These are phyloP conservation scores for Hygrocybe coccinea DNA, from an alignment of 768 basidiomycete species.

Conservation along the genomic window DNA sequence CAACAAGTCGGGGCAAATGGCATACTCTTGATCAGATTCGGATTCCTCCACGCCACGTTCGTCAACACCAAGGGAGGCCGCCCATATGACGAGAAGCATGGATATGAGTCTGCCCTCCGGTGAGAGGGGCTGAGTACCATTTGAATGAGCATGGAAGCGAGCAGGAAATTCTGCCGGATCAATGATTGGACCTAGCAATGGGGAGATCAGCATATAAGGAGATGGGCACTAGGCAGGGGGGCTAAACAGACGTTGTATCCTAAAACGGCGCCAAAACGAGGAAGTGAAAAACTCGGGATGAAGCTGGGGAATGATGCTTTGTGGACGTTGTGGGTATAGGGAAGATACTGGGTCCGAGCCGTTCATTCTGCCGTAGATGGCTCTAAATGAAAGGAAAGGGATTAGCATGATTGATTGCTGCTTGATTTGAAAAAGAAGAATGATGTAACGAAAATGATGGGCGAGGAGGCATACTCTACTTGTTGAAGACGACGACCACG, in stretches of 20 bases:
- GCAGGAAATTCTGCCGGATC: constrained; percentile 74
- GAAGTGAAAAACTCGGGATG: constrained; percentile 77
- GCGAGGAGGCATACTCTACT: constrained; percentile 81
- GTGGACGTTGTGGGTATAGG: constrained; percentile 19
- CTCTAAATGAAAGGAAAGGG: constrained; percentile 38
- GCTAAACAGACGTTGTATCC: constrained; percentile 69
- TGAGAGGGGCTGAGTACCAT: constrained; percentile 59
- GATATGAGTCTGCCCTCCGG: constrained; percentile 71
- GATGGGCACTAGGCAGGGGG: constrained; percentile 9
- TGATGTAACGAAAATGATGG: no score
- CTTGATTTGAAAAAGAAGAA: background rate
- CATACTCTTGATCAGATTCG: constrained; percentile 17
- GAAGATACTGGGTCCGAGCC: constrained; percentile 38
- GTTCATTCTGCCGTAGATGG: constrained; percentile 70
- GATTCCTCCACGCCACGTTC: constrained; percentile 59
- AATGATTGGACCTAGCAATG: constrained; percentile 72
- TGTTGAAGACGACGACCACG: constrained; percentile 77
- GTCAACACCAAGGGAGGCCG: constrained; percentile 82
- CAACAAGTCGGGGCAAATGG: background rate
- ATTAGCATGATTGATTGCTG: constrained; percentile 3
- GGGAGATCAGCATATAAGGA: constrained; percentile 8
- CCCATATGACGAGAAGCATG: constrained; percentile 83
- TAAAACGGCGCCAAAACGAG: constrained; percentile 80
- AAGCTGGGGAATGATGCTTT: constrained; percentile 62
- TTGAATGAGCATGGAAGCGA: constrained; percentile 63